phyloP scores from a whole-genome alignment of 2,329 filamentous ascomycete species.

The Lasiodiplodia sp. region DNA sequence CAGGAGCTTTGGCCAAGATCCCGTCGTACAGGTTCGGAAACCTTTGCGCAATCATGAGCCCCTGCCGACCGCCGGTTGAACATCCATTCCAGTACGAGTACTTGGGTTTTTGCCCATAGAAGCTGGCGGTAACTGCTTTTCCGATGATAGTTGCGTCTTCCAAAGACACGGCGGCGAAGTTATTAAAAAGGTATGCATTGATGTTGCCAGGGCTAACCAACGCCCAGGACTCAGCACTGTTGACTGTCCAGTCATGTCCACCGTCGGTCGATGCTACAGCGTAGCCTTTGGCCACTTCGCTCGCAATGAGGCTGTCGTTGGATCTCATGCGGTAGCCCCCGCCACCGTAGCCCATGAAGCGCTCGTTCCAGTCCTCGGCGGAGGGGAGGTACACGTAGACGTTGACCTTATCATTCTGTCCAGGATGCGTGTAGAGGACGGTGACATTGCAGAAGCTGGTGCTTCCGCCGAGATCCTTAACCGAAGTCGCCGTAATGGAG shows the following conservation, averaged over 20 bases:
- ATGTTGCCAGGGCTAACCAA: constrained; percentile 27
- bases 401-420: constrained; percentile 44
- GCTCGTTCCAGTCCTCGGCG: constrained; percentile 36
- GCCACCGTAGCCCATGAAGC: constrained; percentile 35
- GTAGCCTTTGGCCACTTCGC: background rate
- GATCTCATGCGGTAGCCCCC: constrained; percentile 32
- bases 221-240: constrained; percentile 31
- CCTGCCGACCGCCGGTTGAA: constrained; percentile 49
- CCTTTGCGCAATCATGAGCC: constrained; percentile 46
- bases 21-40: constrained; percentile 50
- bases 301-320: background rate
- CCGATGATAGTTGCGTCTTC: constrained; percentile 33
- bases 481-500: constrained; percentile 15
- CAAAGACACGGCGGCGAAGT: constrained; percentile 24
- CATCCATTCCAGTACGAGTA: constrained; percentile 51
- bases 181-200: constrained; percentile 22
- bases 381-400: constrained; percentile 43
- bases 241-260: constrained; percentile 14
- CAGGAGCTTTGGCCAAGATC: constrained; percentile 50
- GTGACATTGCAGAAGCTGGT: constrained; percentile 46
- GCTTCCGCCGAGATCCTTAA: background rate
- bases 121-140: constrained; percentile 29
- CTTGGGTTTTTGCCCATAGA: constrained; percentile 34
- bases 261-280: constrained; percentile 14
- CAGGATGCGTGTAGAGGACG: constrained; percentile 48